Evolutionary conservation across 306 rosid species (phyloP), one percentile per base, ranked within the genome.

Genomic region (Myrica gale): DNA sequence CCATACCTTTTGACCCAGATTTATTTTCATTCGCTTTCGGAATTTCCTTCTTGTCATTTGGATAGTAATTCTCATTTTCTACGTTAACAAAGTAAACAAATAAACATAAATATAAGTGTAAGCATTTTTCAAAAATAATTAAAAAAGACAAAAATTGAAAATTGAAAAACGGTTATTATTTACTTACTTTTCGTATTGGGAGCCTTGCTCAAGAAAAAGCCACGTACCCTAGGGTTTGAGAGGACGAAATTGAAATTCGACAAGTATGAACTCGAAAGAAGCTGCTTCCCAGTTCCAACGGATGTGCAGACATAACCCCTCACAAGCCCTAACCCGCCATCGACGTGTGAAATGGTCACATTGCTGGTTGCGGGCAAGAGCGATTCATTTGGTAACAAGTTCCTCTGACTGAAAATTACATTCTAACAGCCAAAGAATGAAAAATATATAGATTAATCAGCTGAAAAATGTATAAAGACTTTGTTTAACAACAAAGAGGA

Each of bases 51-150:
- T 43, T 79, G 5, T 72, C 57, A 68, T 82, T 82, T 4, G 88
- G 88, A 48, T 82, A 69, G 65, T 78, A 85, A 41, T 79, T 85
- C 66, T 82, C 67, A 19, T 79, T 76, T 39, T 82, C 84, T 85
- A 66, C 37, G 51, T 60, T 16, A 57, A 47, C 41, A 10, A 60
- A 58, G 52, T 51, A 37, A 15, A 15, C 26, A 23, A 23, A 23
- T 23, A 23, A 23, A 23, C 26, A 23, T 23, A 0, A 23, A 23
- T 23, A 23, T 23, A 23, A 23, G 26, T 23, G 26, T 23, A 23
- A 23, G 26, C 26, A 23, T 23, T 23, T 23, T 23, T 23, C 1
- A 23, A 23, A 23, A 23, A 23, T 23, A 23, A 23, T 23, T 12
- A 2, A 47, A 50, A 9, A 15, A 60, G 17, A 32, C 13, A 8